A percentile compares a stretch with the other conserved stretches of the same genome.
These are phyloP conservation scores for Trichoderma koningii DNA, from an alignment of 2,329 filamentous ascomycete species.

Conservation along the genomic window DNA sequence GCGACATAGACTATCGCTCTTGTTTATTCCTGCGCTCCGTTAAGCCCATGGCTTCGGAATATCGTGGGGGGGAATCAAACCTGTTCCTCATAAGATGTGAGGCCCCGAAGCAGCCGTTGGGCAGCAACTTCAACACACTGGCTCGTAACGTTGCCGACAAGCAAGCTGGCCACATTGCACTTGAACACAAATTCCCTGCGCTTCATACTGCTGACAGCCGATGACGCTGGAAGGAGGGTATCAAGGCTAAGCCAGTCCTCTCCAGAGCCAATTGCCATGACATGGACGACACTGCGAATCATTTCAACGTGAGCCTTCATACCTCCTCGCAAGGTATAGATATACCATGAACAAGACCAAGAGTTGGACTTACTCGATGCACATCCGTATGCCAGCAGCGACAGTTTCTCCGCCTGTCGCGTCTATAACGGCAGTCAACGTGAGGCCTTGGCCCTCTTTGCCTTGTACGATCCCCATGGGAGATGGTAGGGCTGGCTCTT, in stretches of 20 bases:
- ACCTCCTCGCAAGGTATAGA: neutral
- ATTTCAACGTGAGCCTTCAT: neutral
- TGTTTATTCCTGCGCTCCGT: neutral
- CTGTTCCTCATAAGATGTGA: neutral
- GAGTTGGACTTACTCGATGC: too few relatives aligned
- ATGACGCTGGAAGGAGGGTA: neutral
- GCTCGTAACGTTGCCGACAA: neutral
- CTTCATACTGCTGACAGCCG: neutral
- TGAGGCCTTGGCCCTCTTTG: too few relatives aligned
- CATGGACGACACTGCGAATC: neutral
- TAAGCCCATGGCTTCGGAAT: too few relatives aligned
- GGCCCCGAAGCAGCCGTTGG: neutral
- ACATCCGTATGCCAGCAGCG: too few relatives aligned
- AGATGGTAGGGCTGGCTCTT: too few relatives aligned
- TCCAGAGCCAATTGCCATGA: neutral
- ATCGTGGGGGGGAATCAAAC: neutral
- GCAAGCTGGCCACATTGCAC: neutral
- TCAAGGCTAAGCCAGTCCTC: neutral
- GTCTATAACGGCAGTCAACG: too few relatives aligned
- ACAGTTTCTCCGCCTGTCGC: too few relatives aligned
- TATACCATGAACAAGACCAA: too few relatives aligned
- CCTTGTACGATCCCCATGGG: too few relatives aligned
- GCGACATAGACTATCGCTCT: neutral
- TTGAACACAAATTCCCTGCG: neutral
- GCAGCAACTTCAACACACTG: neutral